Base-by-base conservation (phyloP, 192 early-diverging fungal genomes). In the Chytriomyces sp. region DNA sequence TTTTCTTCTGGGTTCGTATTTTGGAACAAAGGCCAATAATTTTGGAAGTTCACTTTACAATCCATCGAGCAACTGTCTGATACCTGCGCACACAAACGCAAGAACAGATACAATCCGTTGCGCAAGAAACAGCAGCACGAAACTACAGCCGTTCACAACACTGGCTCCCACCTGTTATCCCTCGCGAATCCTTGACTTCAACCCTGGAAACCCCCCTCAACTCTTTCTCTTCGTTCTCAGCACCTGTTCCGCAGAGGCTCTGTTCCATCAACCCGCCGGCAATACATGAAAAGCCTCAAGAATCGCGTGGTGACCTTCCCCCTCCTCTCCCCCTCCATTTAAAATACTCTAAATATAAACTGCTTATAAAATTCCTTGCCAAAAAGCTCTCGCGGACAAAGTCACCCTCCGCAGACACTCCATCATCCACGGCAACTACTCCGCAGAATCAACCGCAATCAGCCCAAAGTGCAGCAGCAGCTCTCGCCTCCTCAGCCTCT, bases 231-330 rank as follows among this genome's bases (percentile, higher is more conserved):
- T 35, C 35, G 35, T 35, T 35, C 35, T 35, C 35, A 35, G 35
- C 35, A 35, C 35, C 35, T 35, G 35, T 35, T 35, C 35, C 35
- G 35, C 35, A 35, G 35, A 35, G 35, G 35, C 35, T 35, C 35
- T 35, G 35, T 35, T 35, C 35, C 35, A 35, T 35, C 35, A 35
- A 20, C 53, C 13, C 53, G 5, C 53, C 53, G 11, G 18, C 69
- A 35, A 61, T 26, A 80, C 10, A 86, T 86, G 84, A 86, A 86
- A 80, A 82, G 81, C 60, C 74, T 86, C 73, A 86, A 86, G 76
- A 86, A 86, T 65, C 84, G 84, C 79, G 84, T 86, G 43, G 84
- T 86, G 65, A 18, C 82, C 72, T 18, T 13, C 67, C 67, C 67
- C 44, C 67, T n/a, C 18, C 67, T 45, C 13, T 28, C 64, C 64